Evolutionary conservation across 1,284 basidiomycete species (phyloP).

Genomic region (Takashimella koratensis): DNA sequence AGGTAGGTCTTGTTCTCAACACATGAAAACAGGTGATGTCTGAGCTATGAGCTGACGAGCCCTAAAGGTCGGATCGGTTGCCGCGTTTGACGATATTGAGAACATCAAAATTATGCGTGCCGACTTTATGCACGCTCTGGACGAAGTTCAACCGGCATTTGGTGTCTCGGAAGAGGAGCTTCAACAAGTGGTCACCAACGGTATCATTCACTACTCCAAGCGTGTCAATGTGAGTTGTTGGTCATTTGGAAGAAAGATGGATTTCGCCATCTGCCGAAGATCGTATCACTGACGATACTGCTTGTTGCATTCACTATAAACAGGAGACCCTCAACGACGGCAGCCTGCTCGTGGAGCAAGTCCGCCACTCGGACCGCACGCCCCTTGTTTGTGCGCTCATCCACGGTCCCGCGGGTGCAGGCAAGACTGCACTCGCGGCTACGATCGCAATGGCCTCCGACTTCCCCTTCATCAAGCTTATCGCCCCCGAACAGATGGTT

Average conservation of each 20-base stretch:
- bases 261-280: background rate
- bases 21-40: background rate
- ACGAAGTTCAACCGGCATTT: conserved; percentile 95
- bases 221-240: conserved; percentile 51
- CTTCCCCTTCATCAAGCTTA: conserved; percentile 97
- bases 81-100: conserved; percentile 94
- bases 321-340: conserved; percentile 86
- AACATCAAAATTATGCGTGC: conserved; percentile 80
- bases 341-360: conserved; percentile 92
- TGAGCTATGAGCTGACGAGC: background rate
- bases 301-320: background rate
- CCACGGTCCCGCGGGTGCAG: conserved; percentile 84
- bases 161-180: conserved; percentile 98
- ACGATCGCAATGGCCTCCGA: conserved; percentile 89
- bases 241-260: conserved; percentile 5
- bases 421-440: conserved; percentile 93
- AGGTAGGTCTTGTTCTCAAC: conserved; percentile 51
- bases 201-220: conserved; percentile 93
- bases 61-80: conserved; percentile 79
- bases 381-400: conserved; percentile 88
- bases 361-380: conserved; percentile 82
- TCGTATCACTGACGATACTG: background rate
- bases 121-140: conserved; percentile 88
- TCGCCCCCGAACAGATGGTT: conserved; percentile 96
- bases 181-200: conserved; percentile 89